Evolutionary conservation across 768 basidiomycete species (phyloP), one percentile per base, ranked within the genome.

Genomic region (Mycena maculata): DNA sequence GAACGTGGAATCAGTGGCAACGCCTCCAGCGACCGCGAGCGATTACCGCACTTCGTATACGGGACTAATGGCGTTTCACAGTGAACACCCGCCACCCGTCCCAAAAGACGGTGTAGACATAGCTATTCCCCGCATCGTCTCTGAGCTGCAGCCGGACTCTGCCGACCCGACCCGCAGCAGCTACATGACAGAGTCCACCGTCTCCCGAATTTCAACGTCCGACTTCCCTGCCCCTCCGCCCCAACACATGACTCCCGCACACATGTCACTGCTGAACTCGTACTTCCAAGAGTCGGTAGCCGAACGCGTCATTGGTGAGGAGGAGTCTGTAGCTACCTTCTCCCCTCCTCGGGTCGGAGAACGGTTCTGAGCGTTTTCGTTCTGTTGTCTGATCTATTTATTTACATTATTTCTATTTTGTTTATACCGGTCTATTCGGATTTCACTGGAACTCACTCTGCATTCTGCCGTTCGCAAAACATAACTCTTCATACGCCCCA

Each of bases 181-280:
- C 74, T 82, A 79, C 72, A 72, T 83, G 78, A 86, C 85, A 11
- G 76, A 72, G 64, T 79, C 77, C 12, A 82, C 83, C 0, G 49
- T 76, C 22, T 86, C 86, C 0, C 81, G 78, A 59, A 86, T 86
- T 73, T 86, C 85, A 2, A 77, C 79, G n/a, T 85, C 83, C 18
- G 85, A 86, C 63, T 86, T 86, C 69, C 85, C 86, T 2, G 76
- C 74, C 15, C 85, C 86, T 2, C 85, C 85, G 0, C 66, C 75
- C n/a, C 70, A 75, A 9, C 60, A 73, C 4, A 41, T 69, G 22
- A 71, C 73, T 15, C 70, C 74, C 57, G 75, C 69, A 11, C 76
- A 74, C 48, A 64, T 77, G 56, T 77, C 78, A 13, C 66, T 80
- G 27, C 47, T 82, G n/a, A 76, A 75, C 30, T 68, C 78, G 1